These are phyloP conservation scores for Eucalyptus brandiana DNA, from an alignment of 345 rosid species.

Conservation along the genomic window DNA sequence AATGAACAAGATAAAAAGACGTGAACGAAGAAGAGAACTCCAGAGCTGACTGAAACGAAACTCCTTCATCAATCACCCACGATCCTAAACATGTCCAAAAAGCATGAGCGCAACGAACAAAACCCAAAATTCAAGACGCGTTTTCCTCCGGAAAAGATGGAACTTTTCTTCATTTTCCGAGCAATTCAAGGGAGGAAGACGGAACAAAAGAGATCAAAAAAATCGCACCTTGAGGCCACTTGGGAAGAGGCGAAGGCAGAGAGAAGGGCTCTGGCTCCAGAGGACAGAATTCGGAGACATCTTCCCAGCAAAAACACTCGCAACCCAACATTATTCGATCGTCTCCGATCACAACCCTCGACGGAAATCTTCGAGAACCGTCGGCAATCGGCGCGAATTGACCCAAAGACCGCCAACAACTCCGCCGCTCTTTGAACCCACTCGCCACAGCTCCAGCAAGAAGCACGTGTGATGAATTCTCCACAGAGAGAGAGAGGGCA, in stretches of 20 bases:
- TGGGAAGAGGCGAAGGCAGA: constrained; percentile 2
- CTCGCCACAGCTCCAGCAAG: neutral
- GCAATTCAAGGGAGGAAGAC: neutral
- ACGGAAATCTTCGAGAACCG: neutral
- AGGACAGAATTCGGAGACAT: neutral
- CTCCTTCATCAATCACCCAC: neutral
- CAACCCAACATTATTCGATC: neutral
- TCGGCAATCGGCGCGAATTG: neutral
- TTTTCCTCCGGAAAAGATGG: neutral
- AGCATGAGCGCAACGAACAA: neutral
- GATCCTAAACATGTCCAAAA: neutral
- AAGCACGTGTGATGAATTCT: neutral
- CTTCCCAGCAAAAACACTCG: neutral
- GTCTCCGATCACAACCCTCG: neutral
- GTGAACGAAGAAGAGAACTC: neutral
- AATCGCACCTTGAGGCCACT: neutral
- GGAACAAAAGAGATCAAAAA: neutral
- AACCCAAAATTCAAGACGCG: neutral
- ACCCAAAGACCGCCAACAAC: neutral
- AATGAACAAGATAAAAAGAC: neutral
- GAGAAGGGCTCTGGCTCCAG: neutral
- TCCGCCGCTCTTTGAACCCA: neutral
- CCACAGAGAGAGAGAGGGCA: neutral
- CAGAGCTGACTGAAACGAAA: neutral
- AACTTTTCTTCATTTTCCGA: neutral